Percentiles rank a stretch among this genome's conserved stretches.
phyloP scores from a whole-genome alignment of 2,329 filamentous ascomycete genomes.

The Botryotinia narcissicola region DNA sequence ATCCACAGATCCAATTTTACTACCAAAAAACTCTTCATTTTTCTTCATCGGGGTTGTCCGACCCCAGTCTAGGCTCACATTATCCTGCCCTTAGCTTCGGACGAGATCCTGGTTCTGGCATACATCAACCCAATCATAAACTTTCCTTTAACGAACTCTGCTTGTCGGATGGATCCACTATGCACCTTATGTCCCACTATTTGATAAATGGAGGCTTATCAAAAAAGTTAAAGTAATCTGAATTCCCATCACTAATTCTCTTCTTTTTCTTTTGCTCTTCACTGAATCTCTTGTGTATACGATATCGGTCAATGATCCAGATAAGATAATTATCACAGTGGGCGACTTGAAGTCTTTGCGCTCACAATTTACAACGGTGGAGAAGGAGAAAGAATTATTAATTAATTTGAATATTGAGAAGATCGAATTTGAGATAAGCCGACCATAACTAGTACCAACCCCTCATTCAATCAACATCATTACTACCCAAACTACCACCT shows the following conservation, averaged over 20 bases:
- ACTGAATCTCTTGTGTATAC: not conserved
- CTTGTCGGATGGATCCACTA: not conserved
- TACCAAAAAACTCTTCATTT: not conserved
- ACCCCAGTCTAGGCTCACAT: conserved; percentile 12
- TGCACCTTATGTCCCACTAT: conserved; percentile 10
- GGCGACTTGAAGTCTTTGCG: conserved; percentile 41
- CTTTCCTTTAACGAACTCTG: not conserved
- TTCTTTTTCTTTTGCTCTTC: not conserved
- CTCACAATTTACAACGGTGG: conserved; percentile 29
- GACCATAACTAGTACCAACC: not conserved
- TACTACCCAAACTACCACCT: not conserved
- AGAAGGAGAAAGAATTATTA: conserved; percentile 37
- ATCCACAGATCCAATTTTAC: conserved; percentile 2
- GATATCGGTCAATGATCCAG: conserved; percentile 7
- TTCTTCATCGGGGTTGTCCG: conserved; percentile 19
- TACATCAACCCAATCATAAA: not conserved
- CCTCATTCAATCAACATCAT: not conserved
- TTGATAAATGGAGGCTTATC: conserved; percentile 1
- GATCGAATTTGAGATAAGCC: not conserved
- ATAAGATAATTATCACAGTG: conserved; percentile 29
- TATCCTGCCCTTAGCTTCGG: conserved; percentile 10
- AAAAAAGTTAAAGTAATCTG: conserved; percentile 13
- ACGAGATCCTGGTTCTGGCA: not conserved
- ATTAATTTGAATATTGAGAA: not conserved
- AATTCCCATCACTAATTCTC: conserved; percentile 6